Conservation (phyloP, 768 basidiomycete species). For the Hydnum rufescens region DNA sequence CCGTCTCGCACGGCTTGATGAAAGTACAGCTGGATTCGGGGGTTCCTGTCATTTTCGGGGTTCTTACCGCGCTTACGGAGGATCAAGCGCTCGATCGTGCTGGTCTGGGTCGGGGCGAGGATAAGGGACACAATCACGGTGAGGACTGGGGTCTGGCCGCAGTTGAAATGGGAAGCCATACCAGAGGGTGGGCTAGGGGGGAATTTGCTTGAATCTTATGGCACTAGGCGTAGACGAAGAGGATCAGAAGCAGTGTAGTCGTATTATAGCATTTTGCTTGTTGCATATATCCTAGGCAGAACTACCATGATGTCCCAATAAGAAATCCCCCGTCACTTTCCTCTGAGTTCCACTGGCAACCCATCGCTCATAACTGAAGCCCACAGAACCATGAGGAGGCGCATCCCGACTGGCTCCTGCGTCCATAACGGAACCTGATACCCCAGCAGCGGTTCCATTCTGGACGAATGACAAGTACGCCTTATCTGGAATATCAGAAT, state of each 20-base stretch:
- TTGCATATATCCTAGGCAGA: too few species aligned
- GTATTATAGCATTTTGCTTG: too few species aligned
- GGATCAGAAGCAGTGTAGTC: too few species aligned
- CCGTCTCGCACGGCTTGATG: slow-evolving; percentile 89
- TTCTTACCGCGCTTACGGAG: slow-evolving; percentile 78
- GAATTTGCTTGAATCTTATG: slow-evolving; percentile 27
- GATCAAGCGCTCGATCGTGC: slow-evolving; percentile 90
- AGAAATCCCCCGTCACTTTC: slow-evolving; percentile 10
- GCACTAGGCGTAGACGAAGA: too few species aligned
- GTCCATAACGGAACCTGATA: slow-evolving; percentile 29
- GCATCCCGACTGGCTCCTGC: slow-evolving; percentile 19
- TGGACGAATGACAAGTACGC: slow-evolving; percentile 13
- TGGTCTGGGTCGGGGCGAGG: slow-evolving; percentile 51
- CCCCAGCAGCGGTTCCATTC: slow-evolving; percentile 10
- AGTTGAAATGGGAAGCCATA: slow-evolving; percentile 70
- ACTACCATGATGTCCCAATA: too few species aligned
- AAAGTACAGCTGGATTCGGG: slow-evolving; percentile 83
- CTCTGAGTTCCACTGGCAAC: slow-evolving; percentile 9
- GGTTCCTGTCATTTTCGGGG: slow-evolving; percentile 89
- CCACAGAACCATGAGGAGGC: slow-evolving; percentile 17
- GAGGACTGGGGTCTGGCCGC: slow-evolving; percentile 97
- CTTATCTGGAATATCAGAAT: slow-evolving; percentile 8
- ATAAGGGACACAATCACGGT: slow-evolving; percentile 88
- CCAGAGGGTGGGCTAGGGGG: slow-evolving; percentile 48
- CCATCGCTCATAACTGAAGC: slow-evolving; percentile 31